A percentile compares a stretch with the other conserved stretches of the same genome.
These are phyloP conservation scores for Achaetomiella virescens DNA, from an alignment of 495 filamentous ascomycete genomes.

Conservation along the genomic window DNA sequence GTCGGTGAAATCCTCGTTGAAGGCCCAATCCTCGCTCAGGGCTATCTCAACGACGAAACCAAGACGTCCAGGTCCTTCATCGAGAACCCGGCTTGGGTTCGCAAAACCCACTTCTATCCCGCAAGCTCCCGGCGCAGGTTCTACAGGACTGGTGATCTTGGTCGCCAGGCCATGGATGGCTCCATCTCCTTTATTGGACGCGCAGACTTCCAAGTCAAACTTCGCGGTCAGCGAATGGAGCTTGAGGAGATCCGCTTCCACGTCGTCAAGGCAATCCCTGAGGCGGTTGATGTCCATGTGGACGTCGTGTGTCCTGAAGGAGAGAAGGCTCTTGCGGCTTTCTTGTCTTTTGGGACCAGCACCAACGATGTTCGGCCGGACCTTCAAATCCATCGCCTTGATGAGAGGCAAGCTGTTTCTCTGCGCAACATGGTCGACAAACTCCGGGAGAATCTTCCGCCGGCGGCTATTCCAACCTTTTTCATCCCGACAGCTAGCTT, in stretches of 20 bases:
- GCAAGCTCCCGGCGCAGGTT: background rate
- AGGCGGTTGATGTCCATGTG: background rate
- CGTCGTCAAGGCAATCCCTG: background rate
- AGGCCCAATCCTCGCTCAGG: slow-evolving; percentile 1
- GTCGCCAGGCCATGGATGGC: slow-evolving; percentile 2
- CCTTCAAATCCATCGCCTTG: background rate
- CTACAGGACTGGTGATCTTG: slow-evolving; percentile 8
- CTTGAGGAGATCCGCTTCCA: slow-evolving; percentile 9
- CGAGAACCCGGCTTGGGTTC: slow-evolving; percentile 3
- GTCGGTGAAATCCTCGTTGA: slow-evolving; percentile 8
- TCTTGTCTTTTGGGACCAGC: background rate
- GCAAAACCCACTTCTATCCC: slow-evolving; percentile 1
- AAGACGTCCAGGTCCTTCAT: slow-evolving; percentile 7
- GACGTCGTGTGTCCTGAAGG: background rate
- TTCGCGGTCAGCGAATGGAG: slow-evolving; percentile 8
- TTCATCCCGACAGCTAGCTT: background rate
- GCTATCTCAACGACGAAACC: background rate
- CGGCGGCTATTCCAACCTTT: background rate
- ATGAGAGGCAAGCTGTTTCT: background rate
- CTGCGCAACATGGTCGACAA: background rate
- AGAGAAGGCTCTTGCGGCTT: background rate
- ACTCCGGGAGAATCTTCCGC: background rate
- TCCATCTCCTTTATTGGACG: slow-evolving; percentile 3
- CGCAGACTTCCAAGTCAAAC: slow-evolving; percentile 4
- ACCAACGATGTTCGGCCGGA: background rate